Conservation (phyloP, 2,329 filamentous ascomycete species). For the Penicillium hesseltinei region DNA sequence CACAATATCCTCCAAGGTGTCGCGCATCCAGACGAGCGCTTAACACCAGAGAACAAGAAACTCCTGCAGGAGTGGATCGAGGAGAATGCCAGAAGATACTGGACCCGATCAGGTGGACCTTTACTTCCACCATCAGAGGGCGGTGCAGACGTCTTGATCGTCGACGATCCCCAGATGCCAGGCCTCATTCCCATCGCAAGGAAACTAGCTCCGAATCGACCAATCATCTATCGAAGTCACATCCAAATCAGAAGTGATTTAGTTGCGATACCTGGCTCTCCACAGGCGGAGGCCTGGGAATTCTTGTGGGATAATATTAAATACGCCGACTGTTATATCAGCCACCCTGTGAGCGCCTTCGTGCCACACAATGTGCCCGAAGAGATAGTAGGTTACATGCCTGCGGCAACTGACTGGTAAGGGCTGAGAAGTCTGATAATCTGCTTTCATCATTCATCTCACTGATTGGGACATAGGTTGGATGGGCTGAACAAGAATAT, state of each 20-base stretch:
- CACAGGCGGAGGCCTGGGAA: conserved; percentile 71
- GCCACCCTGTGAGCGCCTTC: conserved; percentile 73
- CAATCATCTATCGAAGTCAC: conserved; percentile 77
- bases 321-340: conserved; percentile 74
- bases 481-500: conserved; percentile 78
- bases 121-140: conserved; percentile 63
- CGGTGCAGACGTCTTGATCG: conserved; percentile 72
- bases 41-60: conserved; percentile 61
- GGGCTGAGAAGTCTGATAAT: conserved; percentile 12
- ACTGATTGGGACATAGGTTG: conserved; percentile 49
- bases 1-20: conserved; percentile 88
- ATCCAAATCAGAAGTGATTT: conserved; percentile 79
- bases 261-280: conserved; percentile 59
- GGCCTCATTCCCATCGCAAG: conserved; percentile 74
- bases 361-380: conserved; percentile 67
- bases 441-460: background rate
- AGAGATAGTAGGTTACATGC: conserved; percentile 70
- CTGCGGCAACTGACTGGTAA: conserved; percentile 76
- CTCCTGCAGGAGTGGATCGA: conserved; percentile 69
- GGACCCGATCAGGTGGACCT: conserved; percentile 67
- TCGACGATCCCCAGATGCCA: conserved; percentile 85
- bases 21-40: conserved; percentile 61
- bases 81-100: conserved; percentile 72
- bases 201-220: conserved; percentile 65
- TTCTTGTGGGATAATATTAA: conserved; percentile 73